phyloP scores from a whole-genome alignment of 768 basidiomycete species.

The Rubroboletus satanas region DNA sequence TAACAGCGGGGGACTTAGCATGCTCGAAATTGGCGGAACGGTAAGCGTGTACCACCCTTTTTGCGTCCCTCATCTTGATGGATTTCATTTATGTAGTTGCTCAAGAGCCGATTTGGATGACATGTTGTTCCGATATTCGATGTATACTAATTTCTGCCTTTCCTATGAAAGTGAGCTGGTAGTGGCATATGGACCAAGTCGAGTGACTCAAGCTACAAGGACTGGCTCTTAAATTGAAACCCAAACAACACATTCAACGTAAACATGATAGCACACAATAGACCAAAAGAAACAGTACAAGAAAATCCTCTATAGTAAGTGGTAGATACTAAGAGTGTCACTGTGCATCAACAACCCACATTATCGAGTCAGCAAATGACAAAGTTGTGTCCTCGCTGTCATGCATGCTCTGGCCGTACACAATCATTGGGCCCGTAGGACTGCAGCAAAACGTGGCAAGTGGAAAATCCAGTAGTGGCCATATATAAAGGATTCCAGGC shows the following conservation, averaged over 20 bases:
- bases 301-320: no score
- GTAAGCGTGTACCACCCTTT: constrained; percentile 31
- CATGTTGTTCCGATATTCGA: background rate
- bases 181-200: no score
- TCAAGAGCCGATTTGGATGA: constrained; percentile 17
- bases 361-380: no score
- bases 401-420: no score
- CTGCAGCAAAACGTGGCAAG: background rate
- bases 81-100: constrained; percentile 2
- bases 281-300: no score
- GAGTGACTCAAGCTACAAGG: background rate
- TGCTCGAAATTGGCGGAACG: constrained; percentile 47
- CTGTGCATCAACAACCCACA: no score
- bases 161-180: background rate
- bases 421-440: no score
- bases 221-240: background rate
- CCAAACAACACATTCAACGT: background rate
- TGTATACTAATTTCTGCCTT: background rate
- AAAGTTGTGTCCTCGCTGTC: no score
- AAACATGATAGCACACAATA: background rate
- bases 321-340: no score
- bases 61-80: background rate
- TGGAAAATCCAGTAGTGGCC: background rate
- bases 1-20: constrained; percentile 65
- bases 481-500: background rate